Conservation (phyloP, 1,139 yeast genomes). For the Pneumocystis wakefieldiae region DNA sequence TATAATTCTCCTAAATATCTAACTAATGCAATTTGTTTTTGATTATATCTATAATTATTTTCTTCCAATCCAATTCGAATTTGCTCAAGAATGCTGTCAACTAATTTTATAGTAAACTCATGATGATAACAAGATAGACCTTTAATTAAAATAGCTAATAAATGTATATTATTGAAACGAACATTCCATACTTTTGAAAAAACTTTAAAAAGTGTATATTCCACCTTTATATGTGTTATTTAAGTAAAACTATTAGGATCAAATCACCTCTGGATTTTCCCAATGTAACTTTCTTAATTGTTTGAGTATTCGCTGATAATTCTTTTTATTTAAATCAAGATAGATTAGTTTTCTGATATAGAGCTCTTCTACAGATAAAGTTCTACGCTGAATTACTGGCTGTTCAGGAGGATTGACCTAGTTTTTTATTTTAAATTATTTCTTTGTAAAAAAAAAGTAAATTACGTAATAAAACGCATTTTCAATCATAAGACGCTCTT, state of each 20-base stretch:
- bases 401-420: conserved; percentile 37
- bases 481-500: conserved; percentile 45
- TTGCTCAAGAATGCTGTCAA: conserved; percentile 55
- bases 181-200: conserved; percentile 51
- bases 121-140: conserved; percentile 28
- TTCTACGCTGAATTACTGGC: conserved; percentile 18
- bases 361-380: conserved; percentile 21
- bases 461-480: conserved; percentile 40
- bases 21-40: conserved; percentile 48
- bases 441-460: background rate
- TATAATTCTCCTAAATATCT: conserved; percentile 46
- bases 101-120: conserved; percentile 31
- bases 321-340: conserved; percentile 34
- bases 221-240: background rate
- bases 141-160: conserved; percentile 37
- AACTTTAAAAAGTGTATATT: conserved; percentile 31
- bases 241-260: conserved; percentile 4
- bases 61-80: conserved; percentile 52
- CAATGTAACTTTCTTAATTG: conserved; percentile 38
- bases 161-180: conserved; percentile 39
- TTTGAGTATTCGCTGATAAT: conserved; percentile 26
- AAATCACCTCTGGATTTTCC: conserved; percentile 29
- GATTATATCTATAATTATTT: conserved; percentile 44
- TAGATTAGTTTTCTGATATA: conserved; percentile 25
- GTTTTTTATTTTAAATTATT: background rate